These are phyloP conservation scores for Astrephomene gubernaculifera DNA, from an alignment of 139 green algal genomes.

Conservation along the genomic window DNA sequence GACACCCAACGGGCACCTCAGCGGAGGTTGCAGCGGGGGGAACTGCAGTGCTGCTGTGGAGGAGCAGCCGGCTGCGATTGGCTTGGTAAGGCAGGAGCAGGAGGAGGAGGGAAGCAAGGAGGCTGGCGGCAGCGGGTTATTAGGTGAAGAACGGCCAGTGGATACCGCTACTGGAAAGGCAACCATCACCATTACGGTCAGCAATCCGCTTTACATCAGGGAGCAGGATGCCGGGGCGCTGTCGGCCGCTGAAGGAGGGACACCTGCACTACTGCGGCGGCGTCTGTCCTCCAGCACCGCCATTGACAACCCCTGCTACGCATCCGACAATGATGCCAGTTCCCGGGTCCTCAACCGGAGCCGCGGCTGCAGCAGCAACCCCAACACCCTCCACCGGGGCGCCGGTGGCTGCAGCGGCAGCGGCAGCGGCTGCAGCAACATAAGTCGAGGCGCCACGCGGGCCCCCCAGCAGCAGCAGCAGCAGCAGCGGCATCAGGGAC, in stretches of 20 bases:
- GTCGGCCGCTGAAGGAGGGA: not conserved
- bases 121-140: too few species aligned
- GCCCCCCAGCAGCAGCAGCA: not conserved
- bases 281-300: not conserved
- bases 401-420: not conserved
- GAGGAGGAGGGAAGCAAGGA: too few species aligned
- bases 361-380: not conserved
- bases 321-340: not conserved
- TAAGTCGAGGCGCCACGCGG: not conserved
- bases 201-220: constrained; percentile 8
- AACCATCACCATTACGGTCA: not conserved
- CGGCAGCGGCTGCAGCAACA: not conserved
- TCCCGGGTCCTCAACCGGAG: not conserved
- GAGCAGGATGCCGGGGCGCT: not conserved
- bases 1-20: too few species aligned
- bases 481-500: too few species aligned
- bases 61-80: too few species aligned
- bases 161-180: too few species aligned
- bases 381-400: not conserved
- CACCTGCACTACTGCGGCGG: not conserved
- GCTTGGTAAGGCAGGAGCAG: too few species aligned
- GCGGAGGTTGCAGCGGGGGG: too few species aligned
- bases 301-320: constrained; percentile 14
- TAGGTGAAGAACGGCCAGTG: too few species aligned
- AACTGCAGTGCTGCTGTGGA: too few species aligned